phyloP scores from a whole-genome alignment of 2,329 filamentous ascomycete genomes.

The Teratosphaeria zuluensis region DNA sequence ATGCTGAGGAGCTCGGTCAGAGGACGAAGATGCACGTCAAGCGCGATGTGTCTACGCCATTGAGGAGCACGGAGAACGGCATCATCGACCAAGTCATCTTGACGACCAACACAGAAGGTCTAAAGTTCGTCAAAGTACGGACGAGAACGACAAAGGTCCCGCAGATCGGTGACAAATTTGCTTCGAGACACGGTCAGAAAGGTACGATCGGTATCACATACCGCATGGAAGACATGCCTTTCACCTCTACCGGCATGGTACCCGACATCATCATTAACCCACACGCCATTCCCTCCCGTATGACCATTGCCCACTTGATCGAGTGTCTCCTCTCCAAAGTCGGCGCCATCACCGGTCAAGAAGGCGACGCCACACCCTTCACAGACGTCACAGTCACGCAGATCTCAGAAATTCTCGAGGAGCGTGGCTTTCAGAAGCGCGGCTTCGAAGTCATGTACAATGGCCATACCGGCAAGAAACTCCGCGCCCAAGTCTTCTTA shows the following conservation, averaged over 20 bases:
- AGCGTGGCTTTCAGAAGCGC: constrained; percentile 90
- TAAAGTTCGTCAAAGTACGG: constrained; percentile 94
- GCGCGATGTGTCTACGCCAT: constrained; percentile 87
- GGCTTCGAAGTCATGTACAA: constrained; percentile 99
- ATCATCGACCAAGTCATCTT: constrained; percentile 90
- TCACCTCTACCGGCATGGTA: constrained; percentile 79
- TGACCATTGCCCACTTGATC: constrained; percentile 99
- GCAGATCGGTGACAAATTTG: constrained; percentile 98
- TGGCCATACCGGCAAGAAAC: constrained; percentile 88
- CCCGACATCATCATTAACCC: constrained; percentile 98
- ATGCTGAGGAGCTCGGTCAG: constrained; percentile 88
- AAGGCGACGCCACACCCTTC: constrained; percentile 96
- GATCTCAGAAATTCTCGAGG: constrained; percentile 73
- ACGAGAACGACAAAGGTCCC: constrained; percentile 96
- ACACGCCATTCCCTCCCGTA: constrained; percentile 98
- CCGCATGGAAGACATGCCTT: constrained; percentile 97
- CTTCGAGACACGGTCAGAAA: constrained; percentile 97
- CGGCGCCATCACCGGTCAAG: constrained; percentile 81
- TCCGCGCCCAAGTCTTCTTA: constrained; percentile 90
- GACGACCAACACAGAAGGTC: constrained; percentile 87
- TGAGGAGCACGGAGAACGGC: constrained; percentile 92
- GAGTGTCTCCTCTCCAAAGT: constrained; percentile 97
- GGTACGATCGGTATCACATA: constrained; percentile 99
- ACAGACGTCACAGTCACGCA: constrained; percentile 95
- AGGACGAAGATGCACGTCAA: constrained; percentile 84